These are phyloP conservation scores for Gossypium arboreum DNA, from an alignment of 345 rosid genomes.

Conservation along the genomic window DNA sequence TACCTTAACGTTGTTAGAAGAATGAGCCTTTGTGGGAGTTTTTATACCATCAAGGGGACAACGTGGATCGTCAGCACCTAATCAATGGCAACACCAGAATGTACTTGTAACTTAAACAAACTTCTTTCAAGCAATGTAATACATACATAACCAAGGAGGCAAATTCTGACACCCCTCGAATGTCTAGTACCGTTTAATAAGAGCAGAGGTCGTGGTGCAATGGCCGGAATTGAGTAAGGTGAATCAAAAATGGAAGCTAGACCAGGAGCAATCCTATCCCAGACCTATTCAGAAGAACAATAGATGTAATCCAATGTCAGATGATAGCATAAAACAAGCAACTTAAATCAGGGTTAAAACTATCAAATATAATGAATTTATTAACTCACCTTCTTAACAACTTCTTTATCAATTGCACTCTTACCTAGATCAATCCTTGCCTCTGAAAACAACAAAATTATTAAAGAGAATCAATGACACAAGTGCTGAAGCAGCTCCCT, in stretches of 20 bases:
- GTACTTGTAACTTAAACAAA: neutral
- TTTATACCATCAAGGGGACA: constrained; percentile 69
- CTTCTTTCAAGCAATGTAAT: neutral
- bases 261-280: constrained; percentile 92
- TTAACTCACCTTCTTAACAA: constrained; percentile 64
- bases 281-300: constrained; percentile 48
- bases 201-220: constrained; percentile 68
- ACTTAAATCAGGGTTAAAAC: neutral
- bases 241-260: constrained; percentile 70
- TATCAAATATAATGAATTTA: neutral
- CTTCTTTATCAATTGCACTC: constrained; percentile 62
- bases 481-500: neutral
- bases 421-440: constrained; percentile 67
- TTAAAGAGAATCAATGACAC: constrained; percentile 9
- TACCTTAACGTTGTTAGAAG: constrained; percentile 54
- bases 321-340: constrained; percentile 10
- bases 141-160: neutral
- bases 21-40: constrained; percentile 37
- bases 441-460: constrained; percentile 37
- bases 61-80: constrained; percentile 78
- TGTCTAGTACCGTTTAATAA: constrained; percentile 55
- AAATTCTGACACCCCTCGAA: neutral
- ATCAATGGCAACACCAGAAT: neutral
- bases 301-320: neutral
- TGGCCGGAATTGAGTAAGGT: constrained; percentile 60